Conservation (phyloP, 2,329 filamentous ascomycete genomes). For the Ophiocordyceps camponoti-saundersi region DNA sequence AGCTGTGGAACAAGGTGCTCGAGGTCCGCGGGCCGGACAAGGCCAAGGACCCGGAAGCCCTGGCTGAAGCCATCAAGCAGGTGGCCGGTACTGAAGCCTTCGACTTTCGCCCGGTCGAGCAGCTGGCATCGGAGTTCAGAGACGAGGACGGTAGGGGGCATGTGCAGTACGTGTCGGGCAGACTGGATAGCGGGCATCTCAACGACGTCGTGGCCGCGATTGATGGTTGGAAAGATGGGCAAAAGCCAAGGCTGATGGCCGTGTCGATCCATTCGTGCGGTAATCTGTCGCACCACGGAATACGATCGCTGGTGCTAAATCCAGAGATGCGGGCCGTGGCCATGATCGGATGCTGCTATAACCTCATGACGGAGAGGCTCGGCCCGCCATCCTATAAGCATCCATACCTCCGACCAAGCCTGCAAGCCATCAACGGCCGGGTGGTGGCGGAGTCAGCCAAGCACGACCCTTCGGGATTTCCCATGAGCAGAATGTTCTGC, state of each 20-base stretch:
- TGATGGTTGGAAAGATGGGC: conserved; percentile 11
- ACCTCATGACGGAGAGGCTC: conserved; percentile 78
- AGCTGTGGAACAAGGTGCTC: conserved; percentile 45
- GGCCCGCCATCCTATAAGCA: conserved; percentile 78
- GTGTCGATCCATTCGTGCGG: conserved; percentile 95
- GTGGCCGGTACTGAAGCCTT: conserved; percentile 16
- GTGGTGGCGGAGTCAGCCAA: conserved; percentile 49
- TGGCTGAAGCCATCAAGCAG: conserved; percentile 16
- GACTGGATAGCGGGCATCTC: conserved; percentile 57
- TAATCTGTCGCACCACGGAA: conserved; percentile 88
- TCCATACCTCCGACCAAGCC: conserved; percentile 52
- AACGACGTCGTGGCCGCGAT: conserved; percentile 48
- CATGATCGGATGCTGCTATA: conserved; percentile 97
- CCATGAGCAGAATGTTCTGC: conserved; percentile 62
- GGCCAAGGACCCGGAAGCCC: conserved; percentile 21
- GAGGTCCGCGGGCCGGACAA: conserved; percentile 15
- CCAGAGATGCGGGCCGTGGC: conserved; percentile 75
- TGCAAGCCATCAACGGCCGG: conserved; percentile 51
- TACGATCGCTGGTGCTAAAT: conserved; percentile 73
- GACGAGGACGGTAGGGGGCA: conserved; percentile 46
- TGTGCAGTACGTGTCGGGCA: conserved; percentile 63
- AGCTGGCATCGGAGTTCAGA: conserved; percentile 32
- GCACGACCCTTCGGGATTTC: conserved; percentile 83
- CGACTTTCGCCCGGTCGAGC: conserved; percentile 30
- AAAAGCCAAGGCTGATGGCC: conserved; percentile 49